These are phyloP conservation scores for Candida krabiensis DNA, from an alignment of 805 yeast species.

Conservation along the genomic window DNA sequence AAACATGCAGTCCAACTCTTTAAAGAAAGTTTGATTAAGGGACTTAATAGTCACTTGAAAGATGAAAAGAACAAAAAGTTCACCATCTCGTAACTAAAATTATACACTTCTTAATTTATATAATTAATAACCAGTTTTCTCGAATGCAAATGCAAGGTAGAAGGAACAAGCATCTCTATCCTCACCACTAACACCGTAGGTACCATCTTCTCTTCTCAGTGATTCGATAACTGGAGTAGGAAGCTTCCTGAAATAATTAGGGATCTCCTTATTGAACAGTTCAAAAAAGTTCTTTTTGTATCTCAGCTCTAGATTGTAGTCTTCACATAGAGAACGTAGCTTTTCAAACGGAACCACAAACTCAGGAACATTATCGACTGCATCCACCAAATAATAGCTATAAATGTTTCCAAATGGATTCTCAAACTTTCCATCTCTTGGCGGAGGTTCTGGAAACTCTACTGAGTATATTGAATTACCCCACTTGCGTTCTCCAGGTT, in stretches of 20 bases:
- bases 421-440: constrained; percentile 69
- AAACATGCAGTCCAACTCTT: constrained; percentile 57
- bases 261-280: constrained; percentile 78
- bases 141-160: constrained; percentile 81
- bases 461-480: constrained; percentile 86
- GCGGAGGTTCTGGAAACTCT: constrained; percentile 74
- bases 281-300: constrained; percentile 78
- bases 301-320: constrained; percentile 71
- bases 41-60: constrained; percentile 29
- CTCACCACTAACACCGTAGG: constrained; percentile 82
- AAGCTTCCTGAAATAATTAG: constrained; percentile 56
- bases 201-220: constrained; percentile 74
- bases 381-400: constrained; percentile 81
- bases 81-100: constrained; percentile 13
- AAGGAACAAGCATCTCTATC: constrained; percentile 88
- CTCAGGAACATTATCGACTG: constrained; percentile 95
- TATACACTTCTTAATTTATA: too few species aligned
- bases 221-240: constrained; percentile 62
- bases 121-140: constrained; percentile 36
- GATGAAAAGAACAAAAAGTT: constrained; percentile 19
- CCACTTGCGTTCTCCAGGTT: constrained; percentile 59
- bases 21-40: constrained; percentile 55
- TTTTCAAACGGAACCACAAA: constrained; percentile 94
- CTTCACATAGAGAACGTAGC: constrained; percentile 79
- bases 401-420: constrained; percentile 84